Base-by-base conservation (phyloP, 148 eudicot genomes). In the Spergularia bocconei region DNA sequence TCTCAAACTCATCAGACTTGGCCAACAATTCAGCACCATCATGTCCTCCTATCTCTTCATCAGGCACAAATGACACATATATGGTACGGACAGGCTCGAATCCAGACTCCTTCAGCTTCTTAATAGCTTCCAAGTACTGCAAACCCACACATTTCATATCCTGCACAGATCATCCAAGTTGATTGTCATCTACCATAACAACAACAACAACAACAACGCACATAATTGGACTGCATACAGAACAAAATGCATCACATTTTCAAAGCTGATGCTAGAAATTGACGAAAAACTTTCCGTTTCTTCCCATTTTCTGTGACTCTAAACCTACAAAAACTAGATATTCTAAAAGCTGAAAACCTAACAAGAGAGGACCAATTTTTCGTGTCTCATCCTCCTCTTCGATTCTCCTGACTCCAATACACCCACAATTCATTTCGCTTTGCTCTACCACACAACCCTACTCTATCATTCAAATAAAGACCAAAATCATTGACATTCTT, bases 121-220 rank as follows among this genome's bases (percentile, higher is more conserved):
- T 80, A 63, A 95, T 89, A 44, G 99, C 99, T 77, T 95, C 99
- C 69, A 95, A 79, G 79, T 95, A 92, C 80, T 95, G 99, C 72
- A 95, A 69, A 21, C 99, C 97, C 47, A 95, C 99, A 73, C 96
- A 92, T 81, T 95, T 95, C 99, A 95, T 95, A 76, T 95, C 99
- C 89, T 85, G 75, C 76, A 75, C 68, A 66, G 50, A 20, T 52
- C 63, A 63, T 62, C 63, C 3, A 53, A 36, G 3, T 3, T 69
- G 60, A 36, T 70, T 17, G 70, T 62, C 76, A 29, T 55, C 41
- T 7, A 78, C 50, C 50, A 19, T 51, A 25, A 17, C 25, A 68
- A 14, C 1, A 67, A 57, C 36, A 59, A 19, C 52, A 25, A 17
- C 25, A 68, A 14, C 1, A 67, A 57, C 36, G 62, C 69, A 59